Evolutionary conservation across 169 alveolate species (phyloP), one percentile per base, ranked within the genome.

Genomic region (Plasmodium coatneyi): DNA sequence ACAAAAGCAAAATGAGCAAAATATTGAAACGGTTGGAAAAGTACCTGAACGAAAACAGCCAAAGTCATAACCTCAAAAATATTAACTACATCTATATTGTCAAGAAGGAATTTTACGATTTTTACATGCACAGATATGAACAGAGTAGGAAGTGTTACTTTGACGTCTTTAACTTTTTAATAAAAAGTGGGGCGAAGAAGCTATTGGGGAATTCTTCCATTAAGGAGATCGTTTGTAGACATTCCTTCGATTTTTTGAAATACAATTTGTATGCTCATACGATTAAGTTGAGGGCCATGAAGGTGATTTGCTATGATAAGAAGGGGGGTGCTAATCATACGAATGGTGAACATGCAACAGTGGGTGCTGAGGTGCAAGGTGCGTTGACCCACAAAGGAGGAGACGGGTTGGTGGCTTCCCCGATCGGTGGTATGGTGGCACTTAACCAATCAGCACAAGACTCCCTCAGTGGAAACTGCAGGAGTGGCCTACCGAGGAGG

Each of bases 231-330:
- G 71, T 86, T 1, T 86, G 80, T 22, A 86, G 93, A 12, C 93
- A 86, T 10, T 86, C 93, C 3, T 86, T 74, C 30, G 93, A 86
- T 52, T 86, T 86, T 43, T 54, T 74, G 32, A 86, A 86, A 54
- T 86, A 86, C 76, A 86, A 86, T 49, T 16, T 86, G 54, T 86
- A 52, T 28, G 76, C 93, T 1, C 93, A 86, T 22, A 86, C 93
- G 5, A 3, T 86, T 2, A 86, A 86, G 79, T 28, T 86, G n/a
- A 74, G 80, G 41, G 80, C 74, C 22, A 34, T 86, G 79, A 86
- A 86, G 70, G 49, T 70, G 10, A 86, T 86, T 74, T 76, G 80
- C 28, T 86, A 56, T 70, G 82, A 70, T 14, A 83, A 34, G 22
- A 34, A 25, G 41, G 60, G 32, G 41, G 41, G 39, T 5, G 4